These are phyloP conservation scores for Lantana camara DNA, from an alignment of 257 asterid species.

Conservation along the genomic window DNA sequence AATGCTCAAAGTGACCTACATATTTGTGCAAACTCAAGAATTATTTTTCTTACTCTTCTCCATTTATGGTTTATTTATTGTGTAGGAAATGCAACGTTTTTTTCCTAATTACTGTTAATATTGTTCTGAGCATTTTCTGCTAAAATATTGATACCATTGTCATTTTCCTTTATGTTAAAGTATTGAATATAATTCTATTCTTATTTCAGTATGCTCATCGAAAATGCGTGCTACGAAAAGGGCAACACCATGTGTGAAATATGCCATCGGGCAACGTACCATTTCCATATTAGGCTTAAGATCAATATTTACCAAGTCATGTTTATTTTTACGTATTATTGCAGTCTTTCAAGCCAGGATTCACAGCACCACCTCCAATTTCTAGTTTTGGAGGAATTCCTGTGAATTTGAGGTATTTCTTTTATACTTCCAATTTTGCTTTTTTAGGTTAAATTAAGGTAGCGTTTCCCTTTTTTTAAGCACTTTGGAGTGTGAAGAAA, in stretches of 20 bases:
- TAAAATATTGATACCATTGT: not conserved
- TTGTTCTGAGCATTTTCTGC: not conserved
- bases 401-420: conserved; percentile 71
- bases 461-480: too few relatives aligned
- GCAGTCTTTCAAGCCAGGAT: conserved; percentile 92
- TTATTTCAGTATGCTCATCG: conserved; percentile 87
- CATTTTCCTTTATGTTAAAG: not conserved
- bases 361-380: conserved; percentile 91
- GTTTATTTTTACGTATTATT: conserved; percentile 8
- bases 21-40: not conserved
- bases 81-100: too few relatives aligned
- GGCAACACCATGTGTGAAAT: conserved; percentile 95
- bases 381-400: conserved; percentile 80
- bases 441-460: too few relatives aligned
- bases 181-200: too few relatives aligned
- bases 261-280: conserved; percentile 79
- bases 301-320: not conserved
- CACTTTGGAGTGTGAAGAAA: too few relatives aligned
- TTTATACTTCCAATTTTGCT: not conserved
- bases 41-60: not conserved
- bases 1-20: not conserved
- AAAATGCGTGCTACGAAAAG: conserved; percentile 91
- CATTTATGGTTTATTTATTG: not conserved
- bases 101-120: not conserved
- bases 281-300: conserved; percentile 2